phyloP scores from a whole-genome alignment of 257 asterid genomes.

The Fraxinus excelsior region DNA sequence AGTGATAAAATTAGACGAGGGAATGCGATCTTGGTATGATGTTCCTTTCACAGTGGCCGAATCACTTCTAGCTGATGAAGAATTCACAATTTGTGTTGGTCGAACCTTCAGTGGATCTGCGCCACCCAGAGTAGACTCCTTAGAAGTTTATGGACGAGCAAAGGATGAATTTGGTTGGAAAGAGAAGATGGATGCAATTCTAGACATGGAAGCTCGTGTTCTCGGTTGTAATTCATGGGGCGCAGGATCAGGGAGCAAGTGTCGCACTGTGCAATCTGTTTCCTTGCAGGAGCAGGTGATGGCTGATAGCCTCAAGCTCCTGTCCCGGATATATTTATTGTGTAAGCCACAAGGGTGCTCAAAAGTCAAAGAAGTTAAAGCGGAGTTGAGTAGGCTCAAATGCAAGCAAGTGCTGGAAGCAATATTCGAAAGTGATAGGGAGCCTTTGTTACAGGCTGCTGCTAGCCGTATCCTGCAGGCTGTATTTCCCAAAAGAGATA shows the following conservation, averaged over 20 bases:
- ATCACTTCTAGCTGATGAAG: slow-evolving; percentile 97
- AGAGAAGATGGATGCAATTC: slow-evolving; percentile 94
- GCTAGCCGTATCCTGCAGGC: slow-evolving; percentile 88
- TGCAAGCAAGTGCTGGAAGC: slow-evolving; percentile 76
- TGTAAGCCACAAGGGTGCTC: slow-evolving; percentile 59
- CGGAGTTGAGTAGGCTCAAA: slow-evolving; percentile 62
- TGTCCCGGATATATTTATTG: slow-evolving; percentile 68
- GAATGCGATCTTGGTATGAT: slow-evolving; percentile 99
- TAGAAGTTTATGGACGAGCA: slow-evolving; percentile 96
- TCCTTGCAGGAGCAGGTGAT: slow-evolving; percentile 89
- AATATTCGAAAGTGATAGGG: slow-evolving; percentile 89
- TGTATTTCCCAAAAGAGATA: slow-evolving; percentile 77
- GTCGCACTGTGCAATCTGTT: slow-evolving; percentile 65
- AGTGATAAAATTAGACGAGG: slow-evolving; percentile 85
- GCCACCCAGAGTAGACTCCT: slow-evolving; percentile 82
- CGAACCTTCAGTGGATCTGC: slow-evolving; percentile 86
- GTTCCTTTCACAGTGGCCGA: slow-evolving; percentile 96
- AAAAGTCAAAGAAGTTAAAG: slow-evolving; percentile 61
- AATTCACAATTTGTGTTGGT: slow-evolving; percentile 75
- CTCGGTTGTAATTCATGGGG: slow-evolving; percentile 75
- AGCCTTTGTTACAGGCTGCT: slow-evolving; percentile 84
- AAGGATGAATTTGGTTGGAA: slow-evolving; percentile 99
- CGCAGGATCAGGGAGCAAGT: slow-evolving; percentile 70
- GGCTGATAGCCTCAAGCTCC: slow-evolving; percentile 91
- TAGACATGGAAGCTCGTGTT: slow-evolving; percentile 88